phyloP scores from a whole-genome alignment of 495 filamentous ascomycete species.

The Daldinia bambusicola region DNA sequence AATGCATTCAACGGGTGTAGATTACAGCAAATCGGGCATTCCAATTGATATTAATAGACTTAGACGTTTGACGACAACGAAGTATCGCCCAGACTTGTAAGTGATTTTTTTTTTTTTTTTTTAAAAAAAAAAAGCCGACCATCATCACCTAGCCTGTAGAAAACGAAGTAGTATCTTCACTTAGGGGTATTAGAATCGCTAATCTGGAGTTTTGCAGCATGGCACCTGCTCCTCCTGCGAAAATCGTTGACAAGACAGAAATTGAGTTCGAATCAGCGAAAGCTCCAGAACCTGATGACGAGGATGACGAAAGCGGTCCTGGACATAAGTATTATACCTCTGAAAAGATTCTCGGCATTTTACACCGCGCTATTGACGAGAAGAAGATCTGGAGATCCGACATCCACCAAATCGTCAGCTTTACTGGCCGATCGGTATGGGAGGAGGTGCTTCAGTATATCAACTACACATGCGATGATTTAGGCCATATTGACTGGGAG shows the following conservation, averaged over 20 bases:
- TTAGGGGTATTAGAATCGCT: not conserved
- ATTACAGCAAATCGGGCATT: conserved; percentile 83
- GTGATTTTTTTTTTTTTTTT: conserved; percentile 17
- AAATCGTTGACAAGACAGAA: conserved; percentile 58
- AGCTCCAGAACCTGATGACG: conserved; percentile 52
- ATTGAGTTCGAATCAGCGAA: conserved; percentile 56
- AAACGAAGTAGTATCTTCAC: not conserved
- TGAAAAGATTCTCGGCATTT: conserved; percentile 72
- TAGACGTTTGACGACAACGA: conserved; percentile 26
- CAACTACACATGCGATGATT: conserved; percentile 26
- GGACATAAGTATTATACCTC: conserved; percentile 70
- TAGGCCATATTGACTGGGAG: conserved; percentile 47
- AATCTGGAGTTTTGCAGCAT: conserved; percentile 49
- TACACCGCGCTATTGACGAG: conserved; percentile 82
- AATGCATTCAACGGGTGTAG: conserved; percentile 80
- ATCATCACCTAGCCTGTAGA: not conserved
- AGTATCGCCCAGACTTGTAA: conserved; percentile 57
- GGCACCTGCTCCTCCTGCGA: conserved; percentile 70
- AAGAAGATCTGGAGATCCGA: conserved; percentile 69
- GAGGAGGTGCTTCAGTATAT: conserved; percentile 60
- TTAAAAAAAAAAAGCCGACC: no score
- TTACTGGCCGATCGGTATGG: conserved; percentile 52
- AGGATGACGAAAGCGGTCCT: conserved; percentile 65
- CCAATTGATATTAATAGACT: conserved; percentile 62
- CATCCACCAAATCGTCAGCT: conserved; percentile 51